Evolutionary conservation across 228 moss, liverwort and hornwort genomes (phyloP).

Genomic region (Sphagnum magellanicum): DNA sequence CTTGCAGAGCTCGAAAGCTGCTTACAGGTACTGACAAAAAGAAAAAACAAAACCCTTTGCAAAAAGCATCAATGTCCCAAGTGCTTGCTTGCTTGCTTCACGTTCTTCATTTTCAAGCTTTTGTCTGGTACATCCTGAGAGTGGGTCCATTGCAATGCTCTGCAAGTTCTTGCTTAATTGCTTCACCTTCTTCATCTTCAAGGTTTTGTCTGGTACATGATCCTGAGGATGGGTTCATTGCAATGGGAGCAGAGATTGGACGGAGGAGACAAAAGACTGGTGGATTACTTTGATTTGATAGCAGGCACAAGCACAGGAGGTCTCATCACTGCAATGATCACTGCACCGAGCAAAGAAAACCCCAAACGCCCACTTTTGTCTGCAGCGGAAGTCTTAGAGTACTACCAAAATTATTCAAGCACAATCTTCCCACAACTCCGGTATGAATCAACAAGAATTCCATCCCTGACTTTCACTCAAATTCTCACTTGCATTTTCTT

Average conservation of each 20-base stretch:
- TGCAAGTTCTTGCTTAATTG: no score
- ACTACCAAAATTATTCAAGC: slow-evolving; percentile 19
- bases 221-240: no score
- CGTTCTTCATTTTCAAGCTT: no score
- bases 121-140: no score
- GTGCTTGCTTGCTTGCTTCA: no score
- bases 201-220: no score
- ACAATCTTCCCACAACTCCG: slow-evolving; percentile 19
- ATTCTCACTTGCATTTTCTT: neutral
- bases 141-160: no score
- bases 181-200: no score
- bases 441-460: neutral
- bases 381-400: slow-evolving; percentile 14
- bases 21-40: slow-evolving; percentile 11
- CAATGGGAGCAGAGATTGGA: slow-evolving; percentile 21
- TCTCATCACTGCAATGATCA: slow-evolving; percentile 36
- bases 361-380: slow-evolving; percentile 22
- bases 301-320: slow-evolving; percentile 54
- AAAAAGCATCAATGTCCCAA: no score
- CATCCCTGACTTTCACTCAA: neutral
- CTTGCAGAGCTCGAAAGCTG: slow-evolving; percentile 23
- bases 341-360: slow-evolving; percentile 22
- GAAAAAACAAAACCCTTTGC: no score
- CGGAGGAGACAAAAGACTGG: slow-evolving; percentile 20
- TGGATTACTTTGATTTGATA: slow-evolving; percentile 45